phyloP scores from a whole-genome alignment of 306 rosid genomes.

The Medicago truncatula region DNA sequence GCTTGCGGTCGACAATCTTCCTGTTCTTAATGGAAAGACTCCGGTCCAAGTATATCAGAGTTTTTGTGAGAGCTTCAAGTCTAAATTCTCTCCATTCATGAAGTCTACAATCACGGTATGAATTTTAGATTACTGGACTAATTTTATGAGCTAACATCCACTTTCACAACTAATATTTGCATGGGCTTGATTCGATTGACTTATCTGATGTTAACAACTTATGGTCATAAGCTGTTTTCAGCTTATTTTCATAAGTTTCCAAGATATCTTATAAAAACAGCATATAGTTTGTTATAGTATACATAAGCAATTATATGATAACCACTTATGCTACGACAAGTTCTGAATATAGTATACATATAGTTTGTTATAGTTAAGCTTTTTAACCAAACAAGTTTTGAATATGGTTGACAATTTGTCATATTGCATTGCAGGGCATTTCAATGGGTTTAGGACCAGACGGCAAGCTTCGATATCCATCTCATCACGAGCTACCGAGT shows the following conservation, averaged over 20 bases:
- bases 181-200: neutral
- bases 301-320: no score
- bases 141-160: constrained; percentile 1
- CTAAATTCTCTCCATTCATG: constrained; percentile 65
- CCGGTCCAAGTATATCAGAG: constrained; percentile 73
- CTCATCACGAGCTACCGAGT: constrained; percentile 53
- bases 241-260: neutral
- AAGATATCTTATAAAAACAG: neutral
- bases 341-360: no score
- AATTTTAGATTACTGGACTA: neutral
- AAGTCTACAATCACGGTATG: constrained; percentile 80
- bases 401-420: constrained; percentile 7
- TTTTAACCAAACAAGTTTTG: no score
- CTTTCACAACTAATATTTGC: neutral
- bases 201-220: no score
- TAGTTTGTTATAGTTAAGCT: no score
- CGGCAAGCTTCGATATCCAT: constrained; percentile 89
- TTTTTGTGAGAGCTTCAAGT: constrained; percentile 86
- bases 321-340: no score
- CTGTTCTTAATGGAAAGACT: constrained; percentile 80
- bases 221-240: neutral
- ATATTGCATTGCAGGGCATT: constrained; percentile 67
- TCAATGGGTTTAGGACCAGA: constrained; percentile 94
- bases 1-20: constrained; percentile 76
- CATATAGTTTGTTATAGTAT: no score